Base-by-base conservation (phyloP, 345 rosid species). In the Pugionium dolabratum region DNA sequence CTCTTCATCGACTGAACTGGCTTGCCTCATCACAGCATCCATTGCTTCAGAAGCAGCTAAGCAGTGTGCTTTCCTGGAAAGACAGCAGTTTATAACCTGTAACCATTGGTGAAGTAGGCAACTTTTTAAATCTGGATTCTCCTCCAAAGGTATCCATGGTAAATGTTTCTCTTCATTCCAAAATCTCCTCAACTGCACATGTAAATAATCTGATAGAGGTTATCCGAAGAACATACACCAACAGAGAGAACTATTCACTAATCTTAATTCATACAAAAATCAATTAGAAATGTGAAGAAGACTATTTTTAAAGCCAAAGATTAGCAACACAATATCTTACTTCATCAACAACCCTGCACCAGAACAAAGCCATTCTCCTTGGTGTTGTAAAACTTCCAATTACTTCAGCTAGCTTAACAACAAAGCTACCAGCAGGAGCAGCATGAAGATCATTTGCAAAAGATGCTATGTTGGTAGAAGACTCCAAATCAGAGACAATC, bases 71-170 rank as follows among this genome's bases (percentile, higher is more conserved):
- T 90, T 94, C 75, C 97, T 85, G 26, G 91, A 79, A 75, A 94
- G 72, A 68, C 99, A 94, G 48, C 97, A 84, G 74, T 94, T 94
- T 73, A 94, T 79, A 70, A 94, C 97, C 78, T 90, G 97, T 72
- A 94, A 68, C 77, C 82, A 85, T 74, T 94, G 97, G 79, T 85
- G 85, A 33, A 94, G 69, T 41, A 85, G 88, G 76, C 99, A 90
- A 70, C 84, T 88, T 64, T 86, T 82, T 52, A 94, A 77, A 82
- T 94, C 97, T 27, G 97, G 99, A 73, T 65, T 74, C 74, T 75
- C 77, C 72, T 88, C 89, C 52, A 37, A 42, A 53, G 99, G 92
- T 64, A 90, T 81, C 77, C 97, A 88, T 49, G 97, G 92, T 77
- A 90, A 72, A 67, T 79, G 62, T 69, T 86, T 79, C 80, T 73